Base-by-base conservation (phyloP, 441 rosid genomes). In the Iberis amara region DNA sequence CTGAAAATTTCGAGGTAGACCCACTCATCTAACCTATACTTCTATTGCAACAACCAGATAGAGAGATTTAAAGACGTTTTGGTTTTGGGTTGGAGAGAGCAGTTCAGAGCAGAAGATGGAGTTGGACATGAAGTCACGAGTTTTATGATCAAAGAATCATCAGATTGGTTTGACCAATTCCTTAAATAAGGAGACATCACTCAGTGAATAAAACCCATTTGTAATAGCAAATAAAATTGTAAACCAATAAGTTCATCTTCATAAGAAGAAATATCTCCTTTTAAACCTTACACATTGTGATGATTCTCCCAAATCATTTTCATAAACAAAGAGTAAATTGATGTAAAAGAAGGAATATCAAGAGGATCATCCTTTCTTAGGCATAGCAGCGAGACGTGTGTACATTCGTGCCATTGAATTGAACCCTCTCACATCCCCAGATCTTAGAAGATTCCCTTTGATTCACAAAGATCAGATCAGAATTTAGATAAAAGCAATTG, bases 371-470 rank as follows among this genome's bases (percentile, higher is more conserved):
- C 96, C 94, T 65, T 86, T 92, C 76, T 84, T 89, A 11, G 95
- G 94, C 70, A 83, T 73, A 8, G 99, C 99, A 0, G 99, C 97
- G 5, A 92, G 38, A 2, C 38, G 38, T 33, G 38, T 33, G 38
- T 33, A 33, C 38, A 33, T 33, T 3, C 38, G 11, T 33, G 38
- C 38, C 38, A 33, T 89, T 35, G 99, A 92, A 56, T 84, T 91
- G 67, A 69, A 89, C 18, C 97, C 99, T 74, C 86, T 82, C 41
- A 76, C 65, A 40, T 92, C 99, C 6, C 99, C 97, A 5, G 96
- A 82, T 2, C 99, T 85, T n/a, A 92, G 78, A 43, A 92, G 97
- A 65, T 92, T 92, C 32, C 97, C 99, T 86, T 26, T 26, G 27
- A 26, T 8, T 23, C 51, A 27, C 40, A 10, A 11, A 26, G 53